Evolutionary conservation across 1,284 basidiomycete species (phyloP).

Genomic region (Neotropicomus parvogracilis): DNA sequence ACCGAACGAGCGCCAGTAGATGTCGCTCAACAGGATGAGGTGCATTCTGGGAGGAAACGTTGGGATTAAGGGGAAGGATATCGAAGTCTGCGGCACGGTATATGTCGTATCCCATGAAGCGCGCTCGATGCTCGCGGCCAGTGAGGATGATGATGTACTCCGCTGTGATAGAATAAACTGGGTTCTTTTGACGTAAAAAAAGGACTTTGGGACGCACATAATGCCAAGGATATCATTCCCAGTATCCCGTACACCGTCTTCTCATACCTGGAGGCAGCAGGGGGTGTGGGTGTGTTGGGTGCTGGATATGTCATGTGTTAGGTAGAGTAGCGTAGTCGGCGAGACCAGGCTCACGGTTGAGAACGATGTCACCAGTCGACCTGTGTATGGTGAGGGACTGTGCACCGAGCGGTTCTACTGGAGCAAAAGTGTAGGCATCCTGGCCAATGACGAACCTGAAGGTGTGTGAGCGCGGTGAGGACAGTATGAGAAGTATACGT

Average conservation of each 20-base stretch:
- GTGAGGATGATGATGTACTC: constrained; percentile 94
- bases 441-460: constrained; percentile 57
- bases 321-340: neutral
- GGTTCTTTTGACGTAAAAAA: neutral
- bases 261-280: constrained; percentile 52
- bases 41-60: constrained; percentile 59
- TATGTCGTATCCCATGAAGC: constrained; percentile 81
- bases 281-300: constrained; percentile 50
- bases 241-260: constrained; percentile 80
- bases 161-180: constrained; percentile 45
- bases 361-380: constrained; percentile 65
- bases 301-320: constrained; percentile 37
- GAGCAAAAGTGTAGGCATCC: constrained; percentile 75
- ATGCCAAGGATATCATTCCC: constrained; percentile 81
- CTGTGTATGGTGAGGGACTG: constrained; percentile 69
- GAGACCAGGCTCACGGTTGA: constrained; percentile 52
- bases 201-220: constrained; percentile 55
- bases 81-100: constrained; percentile 92
- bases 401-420: constrained; percentile 57
- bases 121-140: constrained; percentile 74
- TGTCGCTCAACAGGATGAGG: constrained; percentile 87
- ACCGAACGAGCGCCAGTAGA: constrained; percentile 81
- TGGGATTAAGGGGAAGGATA: constrained; percentile 80
- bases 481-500: constrained; percentile 17
- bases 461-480: constrained; percentile 4